Evolutionary conservation across 1,139 yeast genomes (phyloP), one percentile per base, ranked within the genome.

Genomic region (Williopsis jadinii): DNA sequence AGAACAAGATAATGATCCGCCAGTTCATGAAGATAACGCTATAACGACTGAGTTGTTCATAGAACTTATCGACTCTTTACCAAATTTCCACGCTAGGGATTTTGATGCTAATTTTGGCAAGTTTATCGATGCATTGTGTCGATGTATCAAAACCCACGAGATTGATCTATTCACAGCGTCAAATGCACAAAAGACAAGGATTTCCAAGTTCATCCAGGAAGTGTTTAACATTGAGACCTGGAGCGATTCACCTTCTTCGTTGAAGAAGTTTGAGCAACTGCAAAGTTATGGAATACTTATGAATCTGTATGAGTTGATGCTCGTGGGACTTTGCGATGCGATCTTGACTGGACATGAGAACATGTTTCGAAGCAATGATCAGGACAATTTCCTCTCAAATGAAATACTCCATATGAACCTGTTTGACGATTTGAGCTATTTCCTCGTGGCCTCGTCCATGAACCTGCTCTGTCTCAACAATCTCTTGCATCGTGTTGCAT

Each of bases 381-480:
- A 10, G 13, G 34, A 32, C 9, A 32, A 40, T 4, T 48, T 41
- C 33, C 13, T 51, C 12, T 35, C 49, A n/a, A 45, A 40, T 3
- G 50, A 43, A 28, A 44, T 45, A 8, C 28, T 45, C n/a, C 43
- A 46, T 11, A 14, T 51, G 34, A 52, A 49, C 35, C 37, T 52
- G 24, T 48, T 48, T 38, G 51, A 53, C 33, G 55, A 51, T 34
- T 35, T 50, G 38, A 51, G 48, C 36, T 53, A 49, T 38, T 45
- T 47, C 34, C 24, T 19, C 24, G 24, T 19, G 24, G 24, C 6
- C 4, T 19, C 24, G 6, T 19, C 24, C 6, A 19, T 19, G 24
- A 19, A 19, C 24, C 24, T 19, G 24, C 24, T 19, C 24, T 6
- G 24, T 6, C 24, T 19, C 24, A 19, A 19, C 24, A 19, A 19